Percentiles rank a stretch among this genome's conserved stretches.
These are phyloP conservation scores for Ogataea pini DNA, from an alignment of 805 yeast genomes.

Conservation along the genomic window DNA sequence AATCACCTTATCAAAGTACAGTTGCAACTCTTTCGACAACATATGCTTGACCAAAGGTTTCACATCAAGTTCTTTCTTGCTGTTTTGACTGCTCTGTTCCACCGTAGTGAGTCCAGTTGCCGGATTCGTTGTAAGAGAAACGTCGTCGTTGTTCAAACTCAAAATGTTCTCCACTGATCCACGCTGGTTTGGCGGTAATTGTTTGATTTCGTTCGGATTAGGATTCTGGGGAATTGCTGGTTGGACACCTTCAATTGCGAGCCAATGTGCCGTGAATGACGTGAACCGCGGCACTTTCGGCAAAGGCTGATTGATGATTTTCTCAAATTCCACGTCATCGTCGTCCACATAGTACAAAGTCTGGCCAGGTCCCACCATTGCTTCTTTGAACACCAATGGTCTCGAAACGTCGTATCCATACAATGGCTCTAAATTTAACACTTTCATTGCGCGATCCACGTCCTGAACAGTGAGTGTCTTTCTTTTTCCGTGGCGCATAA, in stretches of 20 bases:
- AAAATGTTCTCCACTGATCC: constrained; percentile 76
- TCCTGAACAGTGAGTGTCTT: constrained; percentile 79
- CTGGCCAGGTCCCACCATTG: constrained; percentile 88
- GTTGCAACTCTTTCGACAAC: constrained; percentile 87
- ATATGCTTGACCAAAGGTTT: constrained; percentile 95
- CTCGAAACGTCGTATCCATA: constrained; percentile 78
- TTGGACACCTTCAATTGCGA: constrained; percentile 97
- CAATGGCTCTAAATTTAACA: constrained; percentile 90
- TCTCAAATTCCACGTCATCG: constrained; percentile 94
- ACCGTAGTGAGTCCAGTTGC: constrained; percentile 31
- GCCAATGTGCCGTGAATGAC: constrained; percentile 94
- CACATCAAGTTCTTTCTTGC: constrained; percentile 56
- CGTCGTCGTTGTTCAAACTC: constrained; percentile 50
- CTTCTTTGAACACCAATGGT: constrained; percentile 80
- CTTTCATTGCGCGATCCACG: constrained; percentile 76
- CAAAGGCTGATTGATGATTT: constrained; percentile 86
- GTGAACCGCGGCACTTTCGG: constrained; percentile 94
- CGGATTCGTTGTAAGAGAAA: constrained; percentile 32
- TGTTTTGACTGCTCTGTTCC: constrained; percentile 25
- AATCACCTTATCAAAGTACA: constrained; percentile 88
- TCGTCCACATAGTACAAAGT: constrained; percentile 86
- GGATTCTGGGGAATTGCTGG: constrained; percentile 98
- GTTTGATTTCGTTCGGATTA: constrained; percentile 71
- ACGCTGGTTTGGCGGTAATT: constrained; percentile 72
- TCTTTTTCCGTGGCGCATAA: constrained; percentile 92